Base-by-base conservation (phyloP, 73 alveolate genomes). In the Symbiodinium pilosum region DNA sequence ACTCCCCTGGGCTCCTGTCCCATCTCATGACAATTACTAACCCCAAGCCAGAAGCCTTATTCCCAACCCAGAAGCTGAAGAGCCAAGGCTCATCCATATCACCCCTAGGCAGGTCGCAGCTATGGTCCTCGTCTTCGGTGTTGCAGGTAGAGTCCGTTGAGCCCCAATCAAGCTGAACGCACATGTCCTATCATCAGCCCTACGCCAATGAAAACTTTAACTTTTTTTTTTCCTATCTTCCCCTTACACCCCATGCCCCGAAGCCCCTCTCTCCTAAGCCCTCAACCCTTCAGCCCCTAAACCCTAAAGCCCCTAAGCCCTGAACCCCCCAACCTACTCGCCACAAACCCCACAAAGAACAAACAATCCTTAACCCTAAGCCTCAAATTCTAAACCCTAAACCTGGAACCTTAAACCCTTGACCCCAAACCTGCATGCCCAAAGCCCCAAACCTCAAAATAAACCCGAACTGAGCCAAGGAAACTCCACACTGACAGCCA, bases 401-500 rank as follows among this genome's bases (percentile, higher is more conserved):
- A n/a, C n/a, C n/a, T n/a, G n/a, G n/a, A n/a, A n/a, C 64, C 64
- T 7, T 11, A 16, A 47, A 47, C 16, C 64, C 64, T 16, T 16
- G 16, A 16, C 64, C 16, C 7, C 64, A 11, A 16, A 47, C 16
- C 64, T 11, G 16, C 24, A 8, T 47, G 24, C 64, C 24, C 64
- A 16, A 47, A 16, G 24, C 16, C 64, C 64, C 24, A 47, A 47
- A 16, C 64, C 64, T 47, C 64, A 16, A 16, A 47, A 47, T 8
- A 8, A 11, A 8, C 64, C 64, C 64, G 16, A 47, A 47, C n/a
- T n/a, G 73, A 8, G 11, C 75, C 77, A 64, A 64, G 81, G 81
- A 64, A 64, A 38, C 24, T 64, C 81, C 81, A 64, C 41, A 64
- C 81, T 38, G 81, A 64, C 81, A 64, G 81, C 81, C 81, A 64